A percentile compares a stretch with the other conserved stretches of the same genome.
These are phyloP conservation scores for Carex arenaria DNA, from an alignment of 202 grass and related monocot species.

Conservation along the genomic window DNA sequence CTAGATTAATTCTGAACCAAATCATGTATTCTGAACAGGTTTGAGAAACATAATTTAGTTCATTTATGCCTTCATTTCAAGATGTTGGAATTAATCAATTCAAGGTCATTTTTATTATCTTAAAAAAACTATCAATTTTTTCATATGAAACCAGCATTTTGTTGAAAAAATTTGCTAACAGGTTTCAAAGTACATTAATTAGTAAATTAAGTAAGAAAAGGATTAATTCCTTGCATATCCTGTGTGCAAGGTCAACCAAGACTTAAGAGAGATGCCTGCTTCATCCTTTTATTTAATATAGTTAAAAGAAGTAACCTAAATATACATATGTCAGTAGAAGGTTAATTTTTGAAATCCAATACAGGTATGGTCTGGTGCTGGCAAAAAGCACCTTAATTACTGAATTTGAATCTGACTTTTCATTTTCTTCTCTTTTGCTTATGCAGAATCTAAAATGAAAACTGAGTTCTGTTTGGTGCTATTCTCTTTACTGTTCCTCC, in stretches of 20 bases:
- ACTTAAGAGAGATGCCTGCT: background rate
- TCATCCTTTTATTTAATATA: background rate
- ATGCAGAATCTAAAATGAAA: constrained; percentile 1
- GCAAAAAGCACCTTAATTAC: background rate
- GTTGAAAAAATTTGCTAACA: background rate
- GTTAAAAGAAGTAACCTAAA: background rate
- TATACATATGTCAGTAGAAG: background rate
- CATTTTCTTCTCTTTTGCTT: constrained; percentile 2
- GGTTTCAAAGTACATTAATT: background rate
- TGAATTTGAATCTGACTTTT: background rate
- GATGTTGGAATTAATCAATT: background rate
- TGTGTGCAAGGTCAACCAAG: background rate
- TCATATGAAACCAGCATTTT: background rate
- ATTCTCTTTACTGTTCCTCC: background rate
- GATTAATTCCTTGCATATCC: background rate
- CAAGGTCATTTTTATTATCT: background rate
- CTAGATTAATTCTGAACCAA: too few species aligned
- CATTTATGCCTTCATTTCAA: background rate
- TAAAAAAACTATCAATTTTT: too few species aligned
- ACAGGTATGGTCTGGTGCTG: background rate
- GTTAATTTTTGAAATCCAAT: background rate
- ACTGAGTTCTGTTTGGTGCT: background rate
- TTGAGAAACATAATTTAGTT: too few species aligned
- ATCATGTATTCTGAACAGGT: too few species aligned
- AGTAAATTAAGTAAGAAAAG: background rate